These are phyloP conservation scores for Fusarium sulawesiense DNA, from an alignment of 2,329 filamentous ascomycete genomes.

Conservation along the genomic window DNA sequence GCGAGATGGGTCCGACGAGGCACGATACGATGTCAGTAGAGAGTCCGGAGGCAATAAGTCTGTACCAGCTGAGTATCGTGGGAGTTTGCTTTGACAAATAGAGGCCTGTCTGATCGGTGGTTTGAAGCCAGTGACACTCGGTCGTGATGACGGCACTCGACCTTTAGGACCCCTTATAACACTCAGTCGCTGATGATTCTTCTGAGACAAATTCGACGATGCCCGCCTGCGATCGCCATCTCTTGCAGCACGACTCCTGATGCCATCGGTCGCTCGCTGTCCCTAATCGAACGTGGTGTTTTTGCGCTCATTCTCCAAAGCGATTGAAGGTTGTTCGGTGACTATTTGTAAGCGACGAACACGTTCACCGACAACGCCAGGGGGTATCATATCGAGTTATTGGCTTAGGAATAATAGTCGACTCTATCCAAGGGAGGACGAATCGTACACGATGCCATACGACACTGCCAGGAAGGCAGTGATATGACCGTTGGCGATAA, in stretches of 20 bases:
- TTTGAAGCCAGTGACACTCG: slow-evolving; percentile 23
- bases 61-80: slow-evolving; percentile 1
- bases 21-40: slow-evolving; percentile 7
- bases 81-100: background rate
- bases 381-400: slow-evolving; percentile 34
- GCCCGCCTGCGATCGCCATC: slow-evolving; percentile 42
- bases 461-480: slow-evolving; percentile 28
- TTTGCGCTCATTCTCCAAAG: slow-evolving; percentile 39
- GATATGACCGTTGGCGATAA: background rate
- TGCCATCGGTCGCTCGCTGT: slow-evolving; percentile 41
- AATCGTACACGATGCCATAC: slow-evolving; percentile 9
- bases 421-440: slow-evolving; percentile 11
- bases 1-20: slow-evolving; percentile 37
- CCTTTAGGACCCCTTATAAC: background rate
- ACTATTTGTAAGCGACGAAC: slow-evolving; percentile 47
- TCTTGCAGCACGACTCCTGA: slow-evolving; percentile 44
- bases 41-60: slow-evolving; percentile 12
- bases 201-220: slow-evolving; percentile 25
- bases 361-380: slow-evolving; percentile 47
- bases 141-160: slow-evolving; percentile 6
- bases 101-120: background rate
- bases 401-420: slow-evolving; percentile 12
- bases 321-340: slow-evolving; percentile 11
- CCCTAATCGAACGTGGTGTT: slow-evolving; percentile 47
- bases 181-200: slow-evolving; percentile 9